Conservation (phyloP, 2,329 filamentous ascomycete genomes). For the Xylaria sp. region DNA sequence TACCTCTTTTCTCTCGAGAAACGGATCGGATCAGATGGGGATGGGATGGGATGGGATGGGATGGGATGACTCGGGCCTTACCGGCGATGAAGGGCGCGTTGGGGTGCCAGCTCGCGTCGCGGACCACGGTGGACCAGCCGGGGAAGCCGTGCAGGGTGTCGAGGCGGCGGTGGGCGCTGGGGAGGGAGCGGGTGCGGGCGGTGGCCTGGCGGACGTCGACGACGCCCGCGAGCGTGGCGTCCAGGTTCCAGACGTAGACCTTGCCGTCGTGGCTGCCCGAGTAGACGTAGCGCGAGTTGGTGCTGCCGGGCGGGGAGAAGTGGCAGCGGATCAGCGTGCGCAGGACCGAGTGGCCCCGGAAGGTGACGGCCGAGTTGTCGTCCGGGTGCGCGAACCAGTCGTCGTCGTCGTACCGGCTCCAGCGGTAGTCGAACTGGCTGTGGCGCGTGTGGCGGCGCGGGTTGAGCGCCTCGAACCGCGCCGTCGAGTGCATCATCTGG, state of each 20-base stretch:
- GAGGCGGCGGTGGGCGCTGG: constrained; percentile 55
- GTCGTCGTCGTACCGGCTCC: constrained; percentile 64
- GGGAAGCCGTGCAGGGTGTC: constrained; percentile 58
- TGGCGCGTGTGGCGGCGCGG: constrained; percentile 55
- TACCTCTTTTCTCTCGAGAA: neutral
- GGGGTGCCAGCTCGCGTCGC: constrained; percentile 91
- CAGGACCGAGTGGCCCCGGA: constrained; percentile 85
- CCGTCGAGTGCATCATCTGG: constrained; percentile 80
- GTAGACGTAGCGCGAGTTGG: constrained; percentile 91
- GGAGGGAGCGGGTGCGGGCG: constrained; percentile 59
- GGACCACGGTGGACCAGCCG: constrained; percentile 75
- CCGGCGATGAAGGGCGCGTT: constrained; percentile 76
- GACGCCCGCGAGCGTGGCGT: constrained; percentile 77
- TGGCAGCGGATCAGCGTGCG: constrained; percentile 93
- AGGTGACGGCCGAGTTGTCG: constrained; percentile 92
- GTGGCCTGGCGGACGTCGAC: constrained; percentile 80
- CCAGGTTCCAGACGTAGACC: constrained; percentile 90
- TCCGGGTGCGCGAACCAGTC: constrained; percentile 74
- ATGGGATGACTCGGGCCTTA: too few relatives aligned
- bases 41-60: too few relatives aligned
- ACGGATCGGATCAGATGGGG: constrained; percentile 16
- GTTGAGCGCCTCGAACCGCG: constrained; percentile 60
- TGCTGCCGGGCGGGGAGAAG: constrained; percentile 85
- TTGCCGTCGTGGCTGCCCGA: constrained; percentile 87
- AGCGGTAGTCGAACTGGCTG: constrained; percentile 75